A percentile compares a stretch with the other conserved stretches of the same genome.
These are phyloP conservation scores for Bruguiera parviflora DNA, from an alignment of 345 rosid species.

Conservation along the genomic window DNA sequence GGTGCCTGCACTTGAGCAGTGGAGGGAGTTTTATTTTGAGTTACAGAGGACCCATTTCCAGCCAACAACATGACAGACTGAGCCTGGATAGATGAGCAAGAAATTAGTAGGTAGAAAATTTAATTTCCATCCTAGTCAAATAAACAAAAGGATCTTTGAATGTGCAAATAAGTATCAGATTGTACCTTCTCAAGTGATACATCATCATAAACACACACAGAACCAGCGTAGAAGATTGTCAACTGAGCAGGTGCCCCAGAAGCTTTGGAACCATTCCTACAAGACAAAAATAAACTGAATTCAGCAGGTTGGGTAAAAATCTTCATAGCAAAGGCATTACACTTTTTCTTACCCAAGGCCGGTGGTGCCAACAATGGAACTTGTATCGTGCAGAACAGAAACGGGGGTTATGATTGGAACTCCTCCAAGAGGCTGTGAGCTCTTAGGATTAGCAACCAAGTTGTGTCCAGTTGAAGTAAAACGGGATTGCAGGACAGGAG, in stretches of 20 bases:
- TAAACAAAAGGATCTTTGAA: not conserved
- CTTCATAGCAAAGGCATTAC: not conserved
- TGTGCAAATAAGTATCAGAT: not conserved
- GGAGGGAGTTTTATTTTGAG: not conserved
- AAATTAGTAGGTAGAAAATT: not conserved
- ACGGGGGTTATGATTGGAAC: constrained; percentile 46
- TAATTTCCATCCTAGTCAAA: not conserved
- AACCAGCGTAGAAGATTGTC: constrained; percentile 32
- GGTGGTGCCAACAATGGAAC: constrained; percentile 53
- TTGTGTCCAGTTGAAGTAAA: constrained; percentile 35
- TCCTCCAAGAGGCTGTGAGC: constrained; percentile 43
- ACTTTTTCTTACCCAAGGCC: constrained; percentile 50
- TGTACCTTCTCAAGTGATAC: constrained; percentile 37
- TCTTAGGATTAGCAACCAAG: constrained; percentile 25
- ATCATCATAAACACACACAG: constrained; percentile 28
- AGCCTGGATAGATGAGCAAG: constrained; percentile 20
- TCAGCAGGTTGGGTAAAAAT: not conserved
- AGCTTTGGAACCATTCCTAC: constrained; percentile 48
- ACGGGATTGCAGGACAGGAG: constrained; percentile 48
- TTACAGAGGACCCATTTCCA: constrained; percentile 13
- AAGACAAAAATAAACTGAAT: constrained; percentile 19
- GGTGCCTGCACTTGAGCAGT: constrained; percentile 10
- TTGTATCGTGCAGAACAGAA: constrained; percentile 40
- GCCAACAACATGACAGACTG: constrained; percentile 31
- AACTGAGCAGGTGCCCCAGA: constrained; percentile 40